These are phyloP conservation scores for Eucalyptus tenuipes DNA, from an alignment of 345 rosid species.

Conservation along the genomic window DNA sequence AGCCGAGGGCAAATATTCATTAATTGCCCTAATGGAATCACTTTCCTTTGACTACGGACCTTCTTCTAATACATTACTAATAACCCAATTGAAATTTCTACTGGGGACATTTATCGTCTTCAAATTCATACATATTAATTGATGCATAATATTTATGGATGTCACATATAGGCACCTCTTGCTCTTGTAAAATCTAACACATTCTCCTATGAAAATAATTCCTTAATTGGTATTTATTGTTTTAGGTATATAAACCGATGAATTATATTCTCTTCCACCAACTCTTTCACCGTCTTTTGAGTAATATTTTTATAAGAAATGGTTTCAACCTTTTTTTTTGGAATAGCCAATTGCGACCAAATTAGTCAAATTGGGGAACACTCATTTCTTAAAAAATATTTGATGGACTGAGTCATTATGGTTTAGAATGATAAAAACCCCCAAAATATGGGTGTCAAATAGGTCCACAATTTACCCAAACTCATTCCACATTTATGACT, in stretches of 20 bases:
- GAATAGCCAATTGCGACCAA: neutral
- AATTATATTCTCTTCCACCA: neutral
- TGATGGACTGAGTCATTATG: neutral
- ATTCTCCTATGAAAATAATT: too few relatives aligned
- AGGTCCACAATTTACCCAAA: rapidly evolving
- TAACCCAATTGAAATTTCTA: neutral
- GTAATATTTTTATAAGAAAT: neutral
- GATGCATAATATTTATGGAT: neutral
- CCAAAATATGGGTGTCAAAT: neutral
- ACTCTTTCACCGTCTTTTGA: neutral
- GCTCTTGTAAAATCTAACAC: neutral
- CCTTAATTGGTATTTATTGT: neutral
- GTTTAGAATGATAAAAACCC: too few relatives aligned
- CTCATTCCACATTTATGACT: neutral
- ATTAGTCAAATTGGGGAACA: too few relatives aligned
- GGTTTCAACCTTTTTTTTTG: neutral
- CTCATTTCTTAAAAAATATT: neutral
- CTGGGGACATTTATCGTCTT: neutral
- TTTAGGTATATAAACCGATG: neutral
- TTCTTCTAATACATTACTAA: too few relatives aligned
- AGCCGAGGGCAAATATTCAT: neutral
- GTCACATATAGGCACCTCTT: neutral
- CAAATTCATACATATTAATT: neutral
- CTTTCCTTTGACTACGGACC: neutral
- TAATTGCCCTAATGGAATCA: too few relatives aligned